phyloP scores from a whole-genome alignment of 108 stramenopile genomes.

The Cyclotella cryptica region DNA sequence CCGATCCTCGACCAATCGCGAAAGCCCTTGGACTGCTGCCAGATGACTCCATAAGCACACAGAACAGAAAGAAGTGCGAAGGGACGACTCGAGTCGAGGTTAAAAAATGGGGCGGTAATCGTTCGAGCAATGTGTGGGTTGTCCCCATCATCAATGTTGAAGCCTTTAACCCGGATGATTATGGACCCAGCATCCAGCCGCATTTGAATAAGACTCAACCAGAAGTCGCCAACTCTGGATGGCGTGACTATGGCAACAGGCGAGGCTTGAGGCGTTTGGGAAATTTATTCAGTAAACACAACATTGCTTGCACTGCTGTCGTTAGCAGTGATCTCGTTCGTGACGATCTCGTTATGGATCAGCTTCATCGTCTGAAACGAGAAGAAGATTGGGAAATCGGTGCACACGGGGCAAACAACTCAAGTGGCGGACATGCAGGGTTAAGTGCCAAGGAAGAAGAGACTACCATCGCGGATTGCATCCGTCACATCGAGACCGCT shows the following conservation, averaged over 20 bases:
- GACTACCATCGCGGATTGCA: conserved; percentile 8
- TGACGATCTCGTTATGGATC: conserved; percentile 18
- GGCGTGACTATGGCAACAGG: conserved; percentile 46
- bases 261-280: conserved; percentile 32
- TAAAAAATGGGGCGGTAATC: conserved; percentile 20
- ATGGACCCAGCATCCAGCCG: conserved; percentile 40
- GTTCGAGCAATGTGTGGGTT: conserved; percentile 26
- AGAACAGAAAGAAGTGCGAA: conserved; percentile 12
- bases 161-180: conserved; percentile 14
- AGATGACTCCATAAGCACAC: not conserved
- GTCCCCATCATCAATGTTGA: conserved; percentile 42
- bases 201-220: conserved; percentile 33
- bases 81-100: conserved; percentile 32
- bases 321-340: conserved; percentile 37
- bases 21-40: conserved; percentile 16
- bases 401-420: conserved; percentile 40
- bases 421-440: conserved; percentile 20
- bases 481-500: conserved; percentile 8
- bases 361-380: conserved; percentile 19
- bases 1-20: conserved; percentile 31
- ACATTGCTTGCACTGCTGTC: conserved; percentile 40
- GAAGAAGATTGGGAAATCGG: conserved; percentile 33
- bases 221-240: conserved; percentile 37
- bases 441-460: conserved; percentile 7
- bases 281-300: conserved; percentile 27